These are phyloP conservation scores for Phalaenopsis aphrodite DNA, from an alignment of 106 monocot species.

Conservation along the genomic window DNA sequence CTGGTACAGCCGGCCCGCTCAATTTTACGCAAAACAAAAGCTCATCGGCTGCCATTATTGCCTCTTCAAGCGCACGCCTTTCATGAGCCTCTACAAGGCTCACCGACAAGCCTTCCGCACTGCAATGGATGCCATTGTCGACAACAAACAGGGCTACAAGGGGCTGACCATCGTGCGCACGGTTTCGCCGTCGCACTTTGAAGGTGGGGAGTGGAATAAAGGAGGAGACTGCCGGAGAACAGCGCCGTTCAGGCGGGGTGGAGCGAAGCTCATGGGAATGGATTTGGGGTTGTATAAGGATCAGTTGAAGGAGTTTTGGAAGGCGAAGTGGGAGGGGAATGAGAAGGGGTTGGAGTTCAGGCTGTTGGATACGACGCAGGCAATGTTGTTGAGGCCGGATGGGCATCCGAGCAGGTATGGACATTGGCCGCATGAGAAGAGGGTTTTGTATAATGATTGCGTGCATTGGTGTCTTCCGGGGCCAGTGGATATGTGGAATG, in stretches of 20 bases:
- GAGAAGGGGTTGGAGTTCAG: slow-evolving; percentile 28
- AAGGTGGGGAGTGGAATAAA: slow-evolving; percentile 40
- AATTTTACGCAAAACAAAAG: slow-evolving; percentile 18
- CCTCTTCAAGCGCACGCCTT: slow-evolving; percentile 9
- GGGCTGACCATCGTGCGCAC: slow-evolving; percentile 26
- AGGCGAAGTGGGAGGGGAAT: slow-evolving; percentile 23
- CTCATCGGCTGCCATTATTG: slow-evolving; percentile 36
- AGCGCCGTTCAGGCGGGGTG: slow-evolving; percentile 20
- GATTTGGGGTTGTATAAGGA: slow-evolving; percentile 28
- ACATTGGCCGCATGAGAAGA: slow-evolving; percentile 29
- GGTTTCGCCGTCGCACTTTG: slow-evolving; percentile 40
- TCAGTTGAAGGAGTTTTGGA: slow-evolving; percentile 34
- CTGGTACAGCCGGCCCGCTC: slow-evolving; percentile 51
- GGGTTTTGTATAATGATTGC: slow-evolving; percentile 43
- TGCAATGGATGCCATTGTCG: slow-evolving; percentile 19
- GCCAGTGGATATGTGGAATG: slow-evolving; percentile 60
- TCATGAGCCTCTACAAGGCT: slow-evolving; percentile 19
- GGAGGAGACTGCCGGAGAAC: slow-evolving; percentile 42
- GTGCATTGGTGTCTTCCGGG: slow-evolving; percentile 80
- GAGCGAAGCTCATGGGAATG: slow-evolving; percentile 10
- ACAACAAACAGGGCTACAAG: not conserved
- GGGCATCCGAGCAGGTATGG: slow-evolving; percentile 61
- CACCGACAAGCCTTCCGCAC: slow-evolving; percentile 33
- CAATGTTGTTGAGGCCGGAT: slow-evolving; percentile 47
- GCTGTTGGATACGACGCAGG: slow-evolving; percentile 32